Conservation (phyloP, 495 filamentous ascomycete genomes). For the Clohesyomyces aquaticus region DNA sequence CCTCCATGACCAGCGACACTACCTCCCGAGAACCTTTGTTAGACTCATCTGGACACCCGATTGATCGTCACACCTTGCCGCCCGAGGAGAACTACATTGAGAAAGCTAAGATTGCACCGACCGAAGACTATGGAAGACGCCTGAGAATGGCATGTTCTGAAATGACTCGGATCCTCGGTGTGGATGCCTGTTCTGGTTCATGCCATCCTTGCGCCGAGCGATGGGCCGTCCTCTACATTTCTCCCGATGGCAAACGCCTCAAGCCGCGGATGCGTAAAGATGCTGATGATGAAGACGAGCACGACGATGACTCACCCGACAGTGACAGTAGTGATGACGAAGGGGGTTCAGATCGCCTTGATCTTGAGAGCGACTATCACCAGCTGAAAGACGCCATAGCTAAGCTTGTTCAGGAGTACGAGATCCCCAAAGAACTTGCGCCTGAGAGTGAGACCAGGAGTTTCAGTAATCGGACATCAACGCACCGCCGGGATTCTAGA, state of each 20-base stretch:
- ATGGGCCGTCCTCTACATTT: slow-evolving; percentile 78
- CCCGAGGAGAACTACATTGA: slow-evolving; percentile 27
- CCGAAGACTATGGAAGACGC: slow-evolving; percentile 50
- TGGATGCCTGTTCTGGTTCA: slow-evolving; percentile 61
- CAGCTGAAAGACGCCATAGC: slow-evolving; percentile 79
- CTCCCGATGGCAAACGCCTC: slow-evolving; percentile 67
- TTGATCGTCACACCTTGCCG: slow-evolving; percentile 18
- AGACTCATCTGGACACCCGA: slow-evolving; percentile 51
- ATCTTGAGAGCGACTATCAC: slow-evolving; percentile 80
- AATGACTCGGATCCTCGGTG: slow-evolving; percentile 64
- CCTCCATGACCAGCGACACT: slow-evolving; percentile 68
- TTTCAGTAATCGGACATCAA: slow-evolving; percentile 67
- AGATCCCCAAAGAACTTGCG: slow-evolving; percentile 66
- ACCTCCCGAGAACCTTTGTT: slow-evolving; percentile 67
- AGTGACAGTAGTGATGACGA: slow-evolving; percentile 71
- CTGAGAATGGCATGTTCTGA: slow-evolving; percentile 63
- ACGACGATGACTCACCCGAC: slow-evolving; percentile 64
- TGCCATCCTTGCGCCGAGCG: slow-evolving; percentile 74
- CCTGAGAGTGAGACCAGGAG: slow-evolving; percentile 58
- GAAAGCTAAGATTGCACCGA: slow-evolving; percentile 34
- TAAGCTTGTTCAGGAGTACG: slow-evolving; percentile 79
- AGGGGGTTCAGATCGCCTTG: slow-evolving; percentile 63
- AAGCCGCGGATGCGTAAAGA: slow-evolving; percentile 74
- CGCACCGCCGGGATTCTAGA: slow-evolving; percentile 42
- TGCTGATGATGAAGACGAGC: slow-evolving; percentile 65